Evolutionary conservation across 306 rosid genomes (phyloP), one percentile per base, ranked within the genome.

Genomic region (Medicago arabica): DNA sequence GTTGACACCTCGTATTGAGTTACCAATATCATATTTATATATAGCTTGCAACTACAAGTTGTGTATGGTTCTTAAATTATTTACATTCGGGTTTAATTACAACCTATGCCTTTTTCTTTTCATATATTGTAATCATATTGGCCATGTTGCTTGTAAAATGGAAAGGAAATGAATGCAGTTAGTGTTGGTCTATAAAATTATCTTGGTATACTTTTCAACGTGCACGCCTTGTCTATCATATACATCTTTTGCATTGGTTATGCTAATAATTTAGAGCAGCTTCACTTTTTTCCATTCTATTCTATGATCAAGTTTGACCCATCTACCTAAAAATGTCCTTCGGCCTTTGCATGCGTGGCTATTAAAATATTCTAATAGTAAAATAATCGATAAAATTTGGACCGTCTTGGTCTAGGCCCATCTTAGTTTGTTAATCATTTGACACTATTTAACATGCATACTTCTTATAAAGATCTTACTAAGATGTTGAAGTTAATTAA

Each of bases 171-270:
- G 18, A 28, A 61, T 69, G 78, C 77, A 54, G 71, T 38, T 16
- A 55, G 78, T 79, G 81, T 75, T 64, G 78, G 75, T 64, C 36
- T 41, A 65, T 58, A 71, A 36, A 75, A 75, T 79, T 47, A 69
- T 75, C 14, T 40, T 41, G 17, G 25, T 66, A 6, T 34, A 46
- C 72, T 71, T 83, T 79, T 50, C 23, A 16, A 41, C 49, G 58
- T 25, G 84, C 81, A 71, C 57, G 62, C 78, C 17, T 75, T 46
- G 5, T 18, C 38, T 58, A 2, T 64, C 23, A 67, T 59, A 23
- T 25, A 25, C 17, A 16, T 39, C 21, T 65, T 46, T 74, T 19
- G 25, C 19, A 50, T 62, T 75, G 28, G 72, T 39, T 39, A 49
- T 6, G 5, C 8, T 2, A 7, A 51, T 8, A 53, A 53, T 53